Evolutionary conservation across 1,284 basidiomycete species (phyloP).

Genomic region (Trichosporon faecale): DNA sequence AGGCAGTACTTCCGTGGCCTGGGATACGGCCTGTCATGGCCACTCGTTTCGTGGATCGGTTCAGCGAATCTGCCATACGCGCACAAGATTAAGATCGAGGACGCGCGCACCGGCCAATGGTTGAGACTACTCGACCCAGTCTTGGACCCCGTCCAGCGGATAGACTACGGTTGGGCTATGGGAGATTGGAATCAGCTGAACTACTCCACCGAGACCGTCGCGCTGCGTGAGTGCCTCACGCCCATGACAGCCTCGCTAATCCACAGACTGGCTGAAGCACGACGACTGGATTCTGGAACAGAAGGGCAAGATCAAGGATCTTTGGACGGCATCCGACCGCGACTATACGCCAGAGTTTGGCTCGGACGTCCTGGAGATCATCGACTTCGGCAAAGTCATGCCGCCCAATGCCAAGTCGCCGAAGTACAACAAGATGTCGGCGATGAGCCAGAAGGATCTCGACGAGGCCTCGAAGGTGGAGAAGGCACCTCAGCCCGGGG

Average conservation of each 20-base stretch:
- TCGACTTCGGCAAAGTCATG: constrained; percentile 37
- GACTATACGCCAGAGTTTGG: constrained; percentile 44
- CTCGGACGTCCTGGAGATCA: constrained; percentile 33
- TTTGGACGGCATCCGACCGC: constrained; percentile 43
- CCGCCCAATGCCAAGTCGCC: constrained; percentile 8
- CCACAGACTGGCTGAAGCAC: constrained; percentile 49
- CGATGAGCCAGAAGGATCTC: not conserved
- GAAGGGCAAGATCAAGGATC: constrained; percentile 33
- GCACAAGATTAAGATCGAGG: constrained; percentile 51
- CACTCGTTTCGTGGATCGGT: constrained; percentile 52
- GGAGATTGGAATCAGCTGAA: constrained; percentile 54
- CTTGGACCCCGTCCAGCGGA: constrained; percentile 46
- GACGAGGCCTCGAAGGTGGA: constrained; percentile 4
- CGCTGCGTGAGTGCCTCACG: constrained; percentile 47
- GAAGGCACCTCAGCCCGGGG: not conserved
- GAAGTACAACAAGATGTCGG: not conserved
- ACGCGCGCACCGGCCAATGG: constrained; percentile 53
- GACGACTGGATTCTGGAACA: constrained; percentile 49
- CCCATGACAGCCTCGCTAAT: not conserved
- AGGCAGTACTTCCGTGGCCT: constrained; percentile 52
- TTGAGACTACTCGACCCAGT: constrained; percentile 46
- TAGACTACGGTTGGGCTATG: constrained; percentile 53
- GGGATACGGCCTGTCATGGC: constrained; percentile 54
- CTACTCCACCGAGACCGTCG: constrained; percentile 44
- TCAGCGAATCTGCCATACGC: constrained; percentile 46